Conservation (phyloP, 345 rosid species). For the Luvunga scandens region DNA sequence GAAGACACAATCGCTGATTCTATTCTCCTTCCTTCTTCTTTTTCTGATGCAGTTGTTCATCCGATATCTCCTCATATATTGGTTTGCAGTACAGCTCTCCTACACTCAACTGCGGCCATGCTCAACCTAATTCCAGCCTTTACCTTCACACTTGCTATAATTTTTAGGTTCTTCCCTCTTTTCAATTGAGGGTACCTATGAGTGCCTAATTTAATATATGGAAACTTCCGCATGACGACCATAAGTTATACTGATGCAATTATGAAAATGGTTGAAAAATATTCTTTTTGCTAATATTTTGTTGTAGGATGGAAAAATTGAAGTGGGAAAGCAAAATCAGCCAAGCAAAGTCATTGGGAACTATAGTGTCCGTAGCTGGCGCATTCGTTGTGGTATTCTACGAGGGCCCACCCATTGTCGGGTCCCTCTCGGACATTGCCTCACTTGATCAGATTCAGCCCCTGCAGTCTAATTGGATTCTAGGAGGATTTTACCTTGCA, state of each 20-base stretch:
- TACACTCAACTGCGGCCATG: conserved; percentile 53
- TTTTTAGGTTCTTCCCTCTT: conserved; percentile 40
- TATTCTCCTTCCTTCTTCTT: background rate
- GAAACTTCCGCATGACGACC: no score
- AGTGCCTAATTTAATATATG: background rate
- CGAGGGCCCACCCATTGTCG: conserved; percentile 46
- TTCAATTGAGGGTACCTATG: background rate
- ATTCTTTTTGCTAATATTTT: background rate
- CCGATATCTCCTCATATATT: conserved; percentile 42
- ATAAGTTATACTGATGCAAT: background rate
- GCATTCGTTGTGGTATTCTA: conserved; percentile 66
- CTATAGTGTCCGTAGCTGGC: conserved; percentile 50
- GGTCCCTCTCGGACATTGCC: background rate
- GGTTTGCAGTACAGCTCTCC: conserved; percentile 60
- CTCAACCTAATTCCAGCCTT: conserved; percentile 61
- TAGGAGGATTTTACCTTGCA: conserved; percentile 62
- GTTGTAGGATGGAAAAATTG: conserved; percentile 61
- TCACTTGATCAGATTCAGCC: conserved; percentile 22
- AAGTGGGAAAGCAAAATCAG: conserved; percentile 42
- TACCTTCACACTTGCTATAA: conserved; percentile 52
- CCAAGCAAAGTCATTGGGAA: conserved; percentile 60
- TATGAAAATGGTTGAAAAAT: background rate
- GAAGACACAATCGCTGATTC: no score
- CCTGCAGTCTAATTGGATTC: conserved; percentile 46
- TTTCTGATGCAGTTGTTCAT: conserved; percentile 16